These are phyloP conservation scores for Gleditsia sinensis DNA, from an alignment of 306 rosid genomes.

Conservation along the genomic window DNA sequence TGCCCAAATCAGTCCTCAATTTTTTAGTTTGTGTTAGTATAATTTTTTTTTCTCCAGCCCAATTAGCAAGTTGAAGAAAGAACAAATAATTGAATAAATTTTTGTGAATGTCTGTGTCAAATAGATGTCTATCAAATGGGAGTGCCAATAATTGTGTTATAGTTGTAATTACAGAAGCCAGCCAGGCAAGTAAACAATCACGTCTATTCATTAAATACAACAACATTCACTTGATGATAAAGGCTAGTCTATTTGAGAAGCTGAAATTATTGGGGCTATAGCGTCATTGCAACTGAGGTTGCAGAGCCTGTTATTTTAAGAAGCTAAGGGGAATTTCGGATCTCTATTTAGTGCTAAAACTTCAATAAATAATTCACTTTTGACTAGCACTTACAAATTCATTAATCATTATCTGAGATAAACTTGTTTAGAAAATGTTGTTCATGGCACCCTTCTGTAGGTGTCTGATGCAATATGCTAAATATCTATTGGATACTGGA, in stretches of 20 bases:
- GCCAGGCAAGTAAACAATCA: not conserved
- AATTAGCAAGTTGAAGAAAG: not conserved
- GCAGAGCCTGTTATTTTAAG: not conserved
- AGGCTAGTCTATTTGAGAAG: not conserved
- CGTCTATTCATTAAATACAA: not conserved
- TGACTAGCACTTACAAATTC: not conserved
- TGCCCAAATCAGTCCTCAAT: not conserved
- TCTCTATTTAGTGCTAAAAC: not conserved
- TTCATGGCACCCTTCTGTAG: not conserved
- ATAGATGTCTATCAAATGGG: not conserved
- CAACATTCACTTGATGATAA: not conserved
- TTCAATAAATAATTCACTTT: slow-evolving; percentile 1
- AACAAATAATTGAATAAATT: not conserved
- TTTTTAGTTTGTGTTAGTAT: not conserved
- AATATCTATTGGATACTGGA: not conserved
- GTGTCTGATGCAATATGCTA: not conserved
- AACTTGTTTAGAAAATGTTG: slow-evolving; percentile 5
- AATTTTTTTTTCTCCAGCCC: not conserved
- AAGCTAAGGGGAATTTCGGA: not conserved
- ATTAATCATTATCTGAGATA: slow-evolving; percentile 19
- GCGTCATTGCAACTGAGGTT: not conserved
- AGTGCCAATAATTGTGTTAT: not conserved
- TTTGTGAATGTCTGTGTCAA: not conserved
- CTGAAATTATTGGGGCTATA: not conserved
- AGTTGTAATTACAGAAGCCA: not conserved